phyloP scores from a whole-genome alignment of 768 basidiomycete genomes.

The Sarcodon aspratus region DNA sequence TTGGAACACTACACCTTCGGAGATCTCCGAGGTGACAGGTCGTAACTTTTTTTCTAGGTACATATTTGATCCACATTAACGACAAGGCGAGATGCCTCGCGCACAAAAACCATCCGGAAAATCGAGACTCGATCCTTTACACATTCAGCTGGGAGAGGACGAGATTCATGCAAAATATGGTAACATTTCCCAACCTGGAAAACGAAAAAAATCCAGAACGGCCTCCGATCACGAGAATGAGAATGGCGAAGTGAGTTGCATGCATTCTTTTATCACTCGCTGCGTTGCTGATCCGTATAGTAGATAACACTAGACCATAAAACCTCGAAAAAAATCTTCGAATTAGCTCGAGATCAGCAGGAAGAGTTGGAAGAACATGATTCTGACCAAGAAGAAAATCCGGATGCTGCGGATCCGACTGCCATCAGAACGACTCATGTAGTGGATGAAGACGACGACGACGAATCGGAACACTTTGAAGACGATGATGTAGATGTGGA shows the following conservation, averaged over 20 bases:
- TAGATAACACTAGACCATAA: slow-evolving; percentile 71
- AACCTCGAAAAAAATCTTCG: slow-evolving; percentile 79
- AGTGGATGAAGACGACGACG: slow-evolving; percentile 24
- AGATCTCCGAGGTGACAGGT: slow-evolving; percentile 1
- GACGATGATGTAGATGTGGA: slow-evolving; percentile 32
- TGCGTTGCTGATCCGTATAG: slow-evolving; percentile 1
- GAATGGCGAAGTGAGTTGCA: slow-evolving; percentile 43
- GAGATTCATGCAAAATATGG: slow-evolving; percentile 71
- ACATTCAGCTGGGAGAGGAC: slow-evolving; percentile 74
- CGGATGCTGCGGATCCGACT: slow-evolving; percentile 19
- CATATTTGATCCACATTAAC: too few relatives aligned
- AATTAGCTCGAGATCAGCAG: slow-evolving; percentile 88
- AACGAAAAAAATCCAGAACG: slow-evolving; percentile 49
- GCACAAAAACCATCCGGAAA: slow-evolving; percentile 40
- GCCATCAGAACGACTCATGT: slow-evolving; percentile 16
- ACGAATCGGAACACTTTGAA: slow-evolving; percentile 34
- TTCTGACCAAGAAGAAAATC: slow-evolving; percentile 32
- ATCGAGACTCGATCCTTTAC: slow-evolving; percentile 77
- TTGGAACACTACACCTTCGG: slow-evolving; percentile 1
- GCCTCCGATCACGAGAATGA: slow-evolving; percentile 39
- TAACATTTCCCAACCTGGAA: slow-evolving; percentile 63
- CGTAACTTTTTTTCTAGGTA: not conserved
- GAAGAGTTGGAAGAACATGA: slow-evolving; percentile 70
- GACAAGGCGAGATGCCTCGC: slow-evolving; percentile 47
- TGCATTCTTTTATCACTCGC: not conserved